Conservation (phyloP, 192 early-diverging fungal genomes). For the Mortierella claussenii region DNA sequence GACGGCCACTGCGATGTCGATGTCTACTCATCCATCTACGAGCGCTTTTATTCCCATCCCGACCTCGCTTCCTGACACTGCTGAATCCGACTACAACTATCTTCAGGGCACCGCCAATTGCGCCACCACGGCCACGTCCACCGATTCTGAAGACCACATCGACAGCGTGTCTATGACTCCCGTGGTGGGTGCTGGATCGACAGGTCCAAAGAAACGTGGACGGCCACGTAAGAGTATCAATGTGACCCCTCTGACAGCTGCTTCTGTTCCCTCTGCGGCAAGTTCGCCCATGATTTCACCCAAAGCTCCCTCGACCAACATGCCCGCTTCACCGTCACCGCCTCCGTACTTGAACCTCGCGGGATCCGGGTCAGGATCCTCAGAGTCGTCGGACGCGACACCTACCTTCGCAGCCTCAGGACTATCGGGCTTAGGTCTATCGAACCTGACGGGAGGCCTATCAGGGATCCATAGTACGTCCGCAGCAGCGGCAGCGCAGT, state of each 20-base stretch:
- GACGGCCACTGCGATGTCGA: no score
- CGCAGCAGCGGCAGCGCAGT: slow-evolving; percentile 25
- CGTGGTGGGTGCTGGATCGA: background rate
- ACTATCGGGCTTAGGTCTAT: background rate
- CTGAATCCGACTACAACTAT: slow-evolving; percentile 4
- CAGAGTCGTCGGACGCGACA: background rate
- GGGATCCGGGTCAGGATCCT: no score
- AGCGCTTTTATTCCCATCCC: slow-evolving; percentile 37
- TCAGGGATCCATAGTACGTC: slow-evolving; percentile 14
- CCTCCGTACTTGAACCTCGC: slow-evolving; percentile 3
- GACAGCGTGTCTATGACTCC: no score
- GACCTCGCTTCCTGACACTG: slow-evolving; percentile 14
- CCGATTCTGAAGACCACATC: background rate
- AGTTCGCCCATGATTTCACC: slow-evolving; percentile 45
- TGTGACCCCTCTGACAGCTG: background rate
- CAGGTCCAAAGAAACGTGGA: slow-evolving; percentile 19
- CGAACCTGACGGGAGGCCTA: background rate
- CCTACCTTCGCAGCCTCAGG: background rate
- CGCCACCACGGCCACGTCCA: background rate
- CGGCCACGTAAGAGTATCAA: slow-evolving; percentile 26
- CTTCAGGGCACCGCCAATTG: no score
- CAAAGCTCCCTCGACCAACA: slow-evolving; percentile 33
- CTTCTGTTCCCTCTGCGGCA: slow-evolving; percentile 10
- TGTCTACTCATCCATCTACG: slow-evolving; percentile 12
- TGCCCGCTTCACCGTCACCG: slow-evolving; percentile 36